Percentiles rank a stretch among this genome's conserved stretches.
phyloP scores from a whole-genome alignment of 768 basidiomycete genomes.

The Boletus rubropictus region DNA sequence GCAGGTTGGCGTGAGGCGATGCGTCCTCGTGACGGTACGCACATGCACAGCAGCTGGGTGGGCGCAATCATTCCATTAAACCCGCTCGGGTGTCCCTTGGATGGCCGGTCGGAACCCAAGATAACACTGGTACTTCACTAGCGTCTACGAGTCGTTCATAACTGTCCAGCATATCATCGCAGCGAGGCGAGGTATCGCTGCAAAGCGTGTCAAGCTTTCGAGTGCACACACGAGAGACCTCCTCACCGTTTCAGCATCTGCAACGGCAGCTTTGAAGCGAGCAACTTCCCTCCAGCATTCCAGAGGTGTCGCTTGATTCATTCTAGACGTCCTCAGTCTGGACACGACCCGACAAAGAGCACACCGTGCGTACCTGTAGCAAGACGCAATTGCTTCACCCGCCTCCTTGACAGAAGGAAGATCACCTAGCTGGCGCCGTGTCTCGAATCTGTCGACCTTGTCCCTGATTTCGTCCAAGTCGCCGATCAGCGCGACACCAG shows the following conservation, averaged over 20 bases:
- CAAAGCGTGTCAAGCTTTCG: conserved; percentile 6
- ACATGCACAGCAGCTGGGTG: conserved; percentile 14
- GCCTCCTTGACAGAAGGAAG: conserved; percentile 52
- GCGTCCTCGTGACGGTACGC: conserved; percentile 9
- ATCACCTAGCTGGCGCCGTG: conserved; percentile 47
- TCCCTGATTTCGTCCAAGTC: conserved; percentile 71
- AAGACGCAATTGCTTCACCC: conserved; percentile 59
- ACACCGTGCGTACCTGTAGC: conserved; percentile 52
- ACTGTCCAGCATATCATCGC: conserved; percentile 28
- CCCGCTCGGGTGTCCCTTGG: neutral
- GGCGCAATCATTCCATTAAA: conserved; percentile 22
- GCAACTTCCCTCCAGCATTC: conserved; percentile 73
- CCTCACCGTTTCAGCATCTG: conserved; percentile 61
- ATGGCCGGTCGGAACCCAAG: conserved; percentile 2
- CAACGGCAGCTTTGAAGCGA: conserved; percentile 64
- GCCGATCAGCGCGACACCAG: conserved; percentile 57
- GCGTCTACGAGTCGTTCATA: neutral
- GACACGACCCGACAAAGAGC: neutral
- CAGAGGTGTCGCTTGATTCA: conserved; percentile 48
- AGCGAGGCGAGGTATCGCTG: conserved; percentile 64
- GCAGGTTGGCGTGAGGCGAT: too few species aligned
- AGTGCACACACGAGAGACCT: conserved; percentile 1
- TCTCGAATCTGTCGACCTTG: conserved; percentile 68
- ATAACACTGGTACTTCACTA: too few species aligned
- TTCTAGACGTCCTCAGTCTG: conserved; percentile 18